A percentile compares a stretch with the other conserved stretches of the same genome.
phyloP scores from a whole-genome alignment of 2,329 filamentous ascomycete genomes.

The Leptosphaerulina australis region DNA sequence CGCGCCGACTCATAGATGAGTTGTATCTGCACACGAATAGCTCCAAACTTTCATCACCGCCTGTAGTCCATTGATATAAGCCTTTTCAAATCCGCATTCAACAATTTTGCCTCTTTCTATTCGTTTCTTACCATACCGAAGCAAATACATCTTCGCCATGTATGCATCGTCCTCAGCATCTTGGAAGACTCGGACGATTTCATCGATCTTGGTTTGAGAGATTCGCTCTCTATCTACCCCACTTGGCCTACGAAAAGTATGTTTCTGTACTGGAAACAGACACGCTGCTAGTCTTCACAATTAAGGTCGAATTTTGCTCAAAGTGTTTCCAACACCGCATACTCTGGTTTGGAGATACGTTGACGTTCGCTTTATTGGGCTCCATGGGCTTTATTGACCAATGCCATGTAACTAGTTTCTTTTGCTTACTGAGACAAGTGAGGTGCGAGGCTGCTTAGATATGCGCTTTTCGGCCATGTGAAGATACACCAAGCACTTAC shows the following conservation, averaged over 20 bases:
- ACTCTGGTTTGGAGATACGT: neutral
- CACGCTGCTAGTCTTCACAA: neutral
- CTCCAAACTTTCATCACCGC: too few relatives aligned
- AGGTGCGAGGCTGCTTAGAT: conserved; percentile 2
- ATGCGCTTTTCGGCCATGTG: conserved; percentile 7
- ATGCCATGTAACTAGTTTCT: neutral
- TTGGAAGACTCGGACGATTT: neutral
- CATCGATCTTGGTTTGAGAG: neutral
- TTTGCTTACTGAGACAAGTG: neutral
- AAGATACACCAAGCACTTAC: conserved; percentile 6
- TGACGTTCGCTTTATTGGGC: neutral
- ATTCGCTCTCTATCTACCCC: conserved; percentile 4
- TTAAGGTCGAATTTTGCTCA: neutral
- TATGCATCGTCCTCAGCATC: neutral
- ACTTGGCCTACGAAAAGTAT: conserved; percentile 5
- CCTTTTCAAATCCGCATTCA: too few relatives aligned
- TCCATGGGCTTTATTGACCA: neutral
- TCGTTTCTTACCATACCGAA: neutral
- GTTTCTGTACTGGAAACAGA: neutral
- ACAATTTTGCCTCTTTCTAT: too few relatives aligned
- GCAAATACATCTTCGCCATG: neutral
- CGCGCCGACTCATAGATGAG: too few relatives aligned
- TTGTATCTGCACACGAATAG: too few relatives aligned
- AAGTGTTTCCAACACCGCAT: conserved; percentile 4
- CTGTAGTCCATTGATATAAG: too few relatives aligned